Conservation (phyloP, 1,139 yeast genomes). For the Blastobotrys elegans region DNA sequence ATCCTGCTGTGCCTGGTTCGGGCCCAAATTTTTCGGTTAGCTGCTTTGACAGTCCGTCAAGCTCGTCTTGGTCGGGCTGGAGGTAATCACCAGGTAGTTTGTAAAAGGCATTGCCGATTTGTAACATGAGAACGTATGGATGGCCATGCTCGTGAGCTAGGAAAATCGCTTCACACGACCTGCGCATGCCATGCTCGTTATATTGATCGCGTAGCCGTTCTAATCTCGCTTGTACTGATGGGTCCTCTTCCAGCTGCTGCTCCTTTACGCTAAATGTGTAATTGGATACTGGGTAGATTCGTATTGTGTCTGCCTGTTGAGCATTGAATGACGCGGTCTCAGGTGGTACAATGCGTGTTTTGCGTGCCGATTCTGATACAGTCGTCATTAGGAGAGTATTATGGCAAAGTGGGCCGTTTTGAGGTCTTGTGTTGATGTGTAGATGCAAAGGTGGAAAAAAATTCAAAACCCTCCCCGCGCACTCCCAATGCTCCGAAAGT, state of each 20-base stretch:
- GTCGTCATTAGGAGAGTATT: too few species aligned
- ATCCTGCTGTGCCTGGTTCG: constrained; percentile 16
- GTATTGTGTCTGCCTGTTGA: constrained; percentile 26
- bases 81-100: constrained; percentile 37
- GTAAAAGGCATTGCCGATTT: constrained; percentile 31
- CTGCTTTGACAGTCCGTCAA: constrained; percentile 28
- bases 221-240: constrained; percentile 29
- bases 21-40: constrained; percentile 31
- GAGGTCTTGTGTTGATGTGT: too few species aligned
- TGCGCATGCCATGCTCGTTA: constrained; percentile 32
- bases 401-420: too few species aligned
- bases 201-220: constrained; percentile 32
- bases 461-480: too few species aligned
- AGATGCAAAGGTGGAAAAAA: too few species aligned
- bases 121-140: constrained; percentile 35
- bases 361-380: constrained; percentile 3
- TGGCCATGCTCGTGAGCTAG: constrained; percentile 36
- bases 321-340: constrained; percentile 19
- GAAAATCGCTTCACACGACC: constrained; percentile 35
- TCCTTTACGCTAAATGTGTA: constrained; percentile 34
- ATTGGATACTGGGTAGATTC: constrained; percentile 34
- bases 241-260: constrained; percentile 33
- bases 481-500: too few species aligned
- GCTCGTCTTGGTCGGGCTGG: constrained; percentile 28
- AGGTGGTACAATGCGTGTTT: constrained; percentile 8